Evolutionary conservation across 1,284 basidiomycete species (phyloP), one percentile per base, ranked within the genome.

Genomic region (Ceratorhiza oryzae-sativae): DNA sequence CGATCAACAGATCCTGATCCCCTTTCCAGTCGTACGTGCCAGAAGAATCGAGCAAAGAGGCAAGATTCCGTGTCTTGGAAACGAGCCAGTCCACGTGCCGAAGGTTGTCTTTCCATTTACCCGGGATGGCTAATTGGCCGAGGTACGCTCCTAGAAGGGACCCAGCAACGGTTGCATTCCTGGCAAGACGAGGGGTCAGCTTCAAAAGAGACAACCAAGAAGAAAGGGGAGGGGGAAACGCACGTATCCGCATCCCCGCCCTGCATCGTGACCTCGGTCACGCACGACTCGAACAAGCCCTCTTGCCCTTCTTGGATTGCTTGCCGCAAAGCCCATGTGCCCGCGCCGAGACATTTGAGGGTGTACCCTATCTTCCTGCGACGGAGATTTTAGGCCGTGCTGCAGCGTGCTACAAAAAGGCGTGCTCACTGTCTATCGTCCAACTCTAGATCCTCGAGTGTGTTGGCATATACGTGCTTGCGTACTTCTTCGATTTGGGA

Each of bases 221-320:
- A 45, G 1, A 18, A 39, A 25, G 18, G 39, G 23, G 45, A 13
- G 8, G 13, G 5, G n/a, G 30, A 13, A 39, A 65, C 61, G 13
- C 18, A 65, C 61, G 71, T 72, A 56, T 72, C 71, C 10, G 42
- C 59, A 27, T 72, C 71, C 23, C 71, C 71, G 23, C 48, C 71
- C 55, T 62, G 61, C 71, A 72, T 72, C n/a, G 71, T 72, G 20
- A 72, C 39, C 12, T 72, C 71, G 34, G 71, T 72, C 20, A 72
- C 59, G 27, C 62, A 62, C 45, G 32, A 12, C 25, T 72, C 71
- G 49, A 72, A 72, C 20, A 72, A 15, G 8, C 27, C 39, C 3
- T 63, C 42, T n/a, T 15, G 15, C 34, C 36, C 25, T 12, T 9
- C 10, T 32, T 30, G n/a, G 51, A 12, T 6, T 10, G 51, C 71